Evolutionary conservation across 176 grass and related monocot genomes (phyloP).

Genomic region (Phyllostachys edulis): DNA sequence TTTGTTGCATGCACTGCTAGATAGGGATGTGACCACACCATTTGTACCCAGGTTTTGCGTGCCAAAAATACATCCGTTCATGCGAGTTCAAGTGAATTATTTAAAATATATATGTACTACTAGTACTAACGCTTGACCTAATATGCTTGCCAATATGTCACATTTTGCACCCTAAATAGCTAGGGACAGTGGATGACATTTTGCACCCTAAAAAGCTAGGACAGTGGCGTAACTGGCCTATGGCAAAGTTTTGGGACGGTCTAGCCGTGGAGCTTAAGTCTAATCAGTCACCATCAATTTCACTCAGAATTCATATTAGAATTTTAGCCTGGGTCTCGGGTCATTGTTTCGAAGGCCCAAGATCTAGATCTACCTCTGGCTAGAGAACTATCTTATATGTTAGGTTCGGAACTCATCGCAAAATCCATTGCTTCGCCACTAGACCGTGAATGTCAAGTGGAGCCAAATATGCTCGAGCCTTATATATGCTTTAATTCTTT

Average conservation of each 20-base stretch:
- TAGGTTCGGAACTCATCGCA: not conserved
- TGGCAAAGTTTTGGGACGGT: no score
- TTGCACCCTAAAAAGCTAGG: no score
- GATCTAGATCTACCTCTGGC: no score
- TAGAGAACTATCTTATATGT: not conserved
- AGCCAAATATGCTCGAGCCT: not conserved
- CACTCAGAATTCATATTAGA: no score
- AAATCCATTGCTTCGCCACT: not conserved
- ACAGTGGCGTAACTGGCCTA: no score
- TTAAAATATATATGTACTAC: not conserved
- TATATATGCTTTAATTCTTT: not conserved
- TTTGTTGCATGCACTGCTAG: not conserved
- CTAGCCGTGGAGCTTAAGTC: no score
- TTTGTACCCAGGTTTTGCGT: not conserved
- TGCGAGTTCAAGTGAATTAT: not conserved
- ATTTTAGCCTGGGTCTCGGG: no score
- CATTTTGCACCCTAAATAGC: not conserved
- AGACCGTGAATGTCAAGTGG: not conserved
- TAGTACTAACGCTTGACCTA: not conserved
- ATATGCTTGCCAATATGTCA: not conserved
- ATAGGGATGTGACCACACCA: not conserved
- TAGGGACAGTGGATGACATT: no score
- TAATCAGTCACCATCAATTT: no score
- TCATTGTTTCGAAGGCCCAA: no score
- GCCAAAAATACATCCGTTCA: not conserved